Conservation (phyloP, 2,329 filamentous ascomycete genomes). For the Podosphaera fusca region DNA sequence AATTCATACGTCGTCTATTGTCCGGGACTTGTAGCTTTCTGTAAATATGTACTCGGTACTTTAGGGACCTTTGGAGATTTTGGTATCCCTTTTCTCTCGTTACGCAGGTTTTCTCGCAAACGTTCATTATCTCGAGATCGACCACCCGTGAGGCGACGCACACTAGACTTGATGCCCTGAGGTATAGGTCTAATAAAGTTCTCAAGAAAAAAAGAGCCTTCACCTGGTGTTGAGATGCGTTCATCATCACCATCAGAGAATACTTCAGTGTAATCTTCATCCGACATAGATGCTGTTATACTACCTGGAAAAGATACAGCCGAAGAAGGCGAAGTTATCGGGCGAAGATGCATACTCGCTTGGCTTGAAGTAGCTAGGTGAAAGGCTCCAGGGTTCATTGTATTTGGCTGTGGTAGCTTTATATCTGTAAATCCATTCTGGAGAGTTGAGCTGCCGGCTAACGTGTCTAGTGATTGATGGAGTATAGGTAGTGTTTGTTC, state of each 20-base stretch:
- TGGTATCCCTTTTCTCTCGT: conserved; percentile 13
- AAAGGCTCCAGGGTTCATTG: conserved; percentile 40
- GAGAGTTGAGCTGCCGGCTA: conserved; percentile 51
- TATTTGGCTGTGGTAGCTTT: conserved; percentile 32
- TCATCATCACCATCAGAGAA: conserved; percentile 59
- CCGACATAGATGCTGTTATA: conserved; percentile 40
- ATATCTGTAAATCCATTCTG: conserved; percentile 71
- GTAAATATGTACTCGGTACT: conserved; percentile 14
- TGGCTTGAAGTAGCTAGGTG: conserved; percentile 24
- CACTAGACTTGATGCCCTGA: conserved; percentile 32
- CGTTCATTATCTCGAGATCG: conserved; percentile 15
- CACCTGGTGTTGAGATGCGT: conserved; percentile 7
- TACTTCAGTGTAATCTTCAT: conserved; percentile 49
- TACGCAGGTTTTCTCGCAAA: conserved; percentile 12
- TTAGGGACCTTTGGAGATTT: conserved; percentile 15
- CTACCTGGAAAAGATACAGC: conserved; percentile 30
- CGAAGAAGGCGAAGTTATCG: conserved; percentile 58
- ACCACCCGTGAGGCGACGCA: conserved; percentile 39
- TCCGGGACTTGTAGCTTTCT: conserved; percentile 8
- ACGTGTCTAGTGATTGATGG: conserved; percentile 52
- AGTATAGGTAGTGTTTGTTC: conserved; percentile 81
- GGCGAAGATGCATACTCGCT: conserved; percentile 55
- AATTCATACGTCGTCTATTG: conserved; percentile 1
- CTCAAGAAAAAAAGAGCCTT: conserved; percentile 30
- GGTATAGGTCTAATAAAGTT: conserved; percentile 36